Evolutionary conservation across 257 asterid species (phyloP).

Genomic region (Nicotiana tomentosiformis): DNA sequence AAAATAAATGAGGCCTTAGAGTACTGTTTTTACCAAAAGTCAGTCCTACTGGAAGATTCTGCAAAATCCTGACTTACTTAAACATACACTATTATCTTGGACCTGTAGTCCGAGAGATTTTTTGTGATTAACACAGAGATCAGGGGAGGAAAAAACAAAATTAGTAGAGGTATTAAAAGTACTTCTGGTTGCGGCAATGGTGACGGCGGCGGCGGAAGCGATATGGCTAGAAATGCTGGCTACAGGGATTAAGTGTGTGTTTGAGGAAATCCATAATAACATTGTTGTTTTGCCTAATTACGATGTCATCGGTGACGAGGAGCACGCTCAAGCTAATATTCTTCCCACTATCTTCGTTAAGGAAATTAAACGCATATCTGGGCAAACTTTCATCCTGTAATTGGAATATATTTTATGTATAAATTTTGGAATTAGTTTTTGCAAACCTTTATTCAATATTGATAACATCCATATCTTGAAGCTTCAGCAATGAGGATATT

Average conservation of each 20-base stretch:
- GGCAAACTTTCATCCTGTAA: not conserved
- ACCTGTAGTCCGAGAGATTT: not conserved
- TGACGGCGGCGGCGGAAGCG: conserved; percentile 40
- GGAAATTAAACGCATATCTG: conserved; percentile 27
- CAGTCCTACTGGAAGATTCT: not conserved
- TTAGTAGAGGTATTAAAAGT: not conserved
- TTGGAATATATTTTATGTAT: not conserved
- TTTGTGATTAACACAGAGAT: not conserved
- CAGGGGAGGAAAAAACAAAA: not conserved
- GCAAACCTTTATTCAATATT: too few relatives aligned
- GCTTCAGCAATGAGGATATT: too few relatives aligned
- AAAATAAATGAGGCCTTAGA: too few relatives aligned
- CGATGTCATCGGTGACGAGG: conserved; percentile 46
- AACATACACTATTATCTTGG: not conserved
- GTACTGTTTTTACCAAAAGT: not conserved
- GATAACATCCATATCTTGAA: too few relatives aligned
- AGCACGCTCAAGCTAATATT: conserved; percentile 17
- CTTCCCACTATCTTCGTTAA: conserved; percentile 53
- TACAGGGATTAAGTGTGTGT: conserved; percentile 57
- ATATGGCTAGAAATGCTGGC: conserved; percentile 65
- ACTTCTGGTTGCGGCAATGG: not conserved
- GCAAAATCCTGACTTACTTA: not conserved
- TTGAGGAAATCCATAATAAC: conserved; percentile 55
- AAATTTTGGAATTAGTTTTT: not conserved
- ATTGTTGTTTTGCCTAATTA: conserved; percentile 71